Evolutionary conservation across 1,139 yeast species (phyloP), one percentile per base, ranked within the genome.

Genomic region (Suhomyces taliae): DNA sequence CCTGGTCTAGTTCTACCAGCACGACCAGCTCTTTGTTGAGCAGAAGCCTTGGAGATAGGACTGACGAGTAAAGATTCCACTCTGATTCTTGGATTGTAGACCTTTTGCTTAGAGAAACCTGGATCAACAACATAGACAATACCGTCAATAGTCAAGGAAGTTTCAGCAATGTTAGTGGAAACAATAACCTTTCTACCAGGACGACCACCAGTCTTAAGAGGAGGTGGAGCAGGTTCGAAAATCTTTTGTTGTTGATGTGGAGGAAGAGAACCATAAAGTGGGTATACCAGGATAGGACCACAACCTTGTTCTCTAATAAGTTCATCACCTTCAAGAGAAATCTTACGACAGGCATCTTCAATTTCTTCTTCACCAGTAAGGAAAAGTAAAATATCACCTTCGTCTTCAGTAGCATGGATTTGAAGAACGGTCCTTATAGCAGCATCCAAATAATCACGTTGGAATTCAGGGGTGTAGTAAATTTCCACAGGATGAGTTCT

Each of bases 1-100:
- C 99, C 99, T 8, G 99, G 98, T 62, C 96, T 82, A 6, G 99
- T 93, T 82, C 99, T 95, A 76, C 99, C 99, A 48, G 99, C 99
- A 81, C 99, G 90, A 80, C 99, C 99, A 32, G 99, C 98, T 71
- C 99, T 82, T 70, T 93, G 99, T 68, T 91, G 97, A 1, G 99
- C 97, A 45, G 95, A 85, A 0, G 99, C 99, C 68, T 90, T 93
- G 12, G 98, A 91, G 53, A 93, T 91, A 40, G 99, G 99, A 8
- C 97, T 89, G 7, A 93, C 98, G 47, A 93, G 77, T 58, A 93
- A 76, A 0, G 97, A 90, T 66, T 93, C 98, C 26, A 93, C 97
- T 67, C 99, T 80, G 54, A 91, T 89, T 67, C 98, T 81, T 41
- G 99, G 99, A 66, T 93, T 93, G 72, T 91, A 93, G 47, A 91